Evolutionary conservation across 768 basidiomycete genomes (phyloP), one percentile per base, ranked within the genome.

Genomic region (Termitomyces sp.): DNA sequence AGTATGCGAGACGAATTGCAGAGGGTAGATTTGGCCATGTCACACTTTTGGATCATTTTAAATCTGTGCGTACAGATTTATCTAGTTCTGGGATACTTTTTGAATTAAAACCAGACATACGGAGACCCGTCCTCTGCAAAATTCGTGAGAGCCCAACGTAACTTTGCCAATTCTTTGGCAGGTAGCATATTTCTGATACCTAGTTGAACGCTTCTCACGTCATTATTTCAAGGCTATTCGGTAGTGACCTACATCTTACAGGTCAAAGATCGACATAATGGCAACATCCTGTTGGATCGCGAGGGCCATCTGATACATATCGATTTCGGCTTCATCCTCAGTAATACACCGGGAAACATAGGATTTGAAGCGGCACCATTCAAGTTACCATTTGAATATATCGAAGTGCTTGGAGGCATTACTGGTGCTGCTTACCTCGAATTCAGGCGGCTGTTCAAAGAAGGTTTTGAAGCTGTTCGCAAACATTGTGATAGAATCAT

Each of bases 351-450:
- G 0, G 96, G 96, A 20, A 96, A 96, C 69, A 90, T 99, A 62
- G 92, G 96, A 30, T 98, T 99, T 70, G 97, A 99, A 75, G 96
- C 95, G n/a, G 95, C 97, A 2, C 97, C 97, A 1, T 99, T 99
- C 82, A 99, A 99, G 72, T 75, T 98, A 13, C 88, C 95, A 8
- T 78, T 89, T 55, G 97, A 99, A 72, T 99, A 99, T 72, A 81
- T 99, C 55, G 96, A 98, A 65, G 91, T 99, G 31, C 79, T 99
- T 33, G 97, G 97, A 9, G 96, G 96, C 3, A 75, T 91, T 44
- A 80, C 88, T 53, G 82, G 87, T 31, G 78, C 86, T 24, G 81
- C 89, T 13, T 98, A 89, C 68, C 69, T 79, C 46, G 91, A 96
- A 69, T 99, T 98, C 77, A 89, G 83, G 68, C 79, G 80, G 56